Evolutionary conservation across 495 filamentous ascomycete species (phyloP), one percentile per base, ranked within the genome.

Genomic region (Trichoderma asperelloides): DNA sequence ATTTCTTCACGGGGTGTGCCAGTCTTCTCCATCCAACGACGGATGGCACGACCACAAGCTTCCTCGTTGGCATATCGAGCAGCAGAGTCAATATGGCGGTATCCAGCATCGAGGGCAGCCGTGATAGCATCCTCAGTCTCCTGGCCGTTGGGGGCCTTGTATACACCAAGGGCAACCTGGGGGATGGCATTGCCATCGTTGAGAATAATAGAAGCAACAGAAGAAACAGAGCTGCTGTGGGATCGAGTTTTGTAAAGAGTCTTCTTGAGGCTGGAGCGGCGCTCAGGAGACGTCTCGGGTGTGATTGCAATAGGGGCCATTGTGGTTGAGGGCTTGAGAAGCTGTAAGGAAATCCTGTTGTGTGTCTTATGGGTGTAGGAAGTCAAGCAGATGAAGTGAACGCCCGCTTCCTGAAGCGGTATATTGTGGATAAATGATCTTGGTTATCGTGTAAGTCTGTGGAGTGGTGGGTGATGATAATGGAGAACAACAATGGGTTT

Each of bases 31-130:
- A 87, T 69, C 68, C 76, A 86, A 1, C 69, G 68, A 11, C 70
- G 71, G 63, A 88, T 86, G 3, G 85, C 81, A n/a, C 71, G 71
- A n/a, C 86, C 86, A 30, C 81, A 80, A 41, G 85, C 82, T n/a
- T 72, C 71, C 69, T 88, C 86, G 64, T 88, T 88, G 65, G 77
- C 75, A 71, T 88, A 88, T 74, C 78, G 78, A 47, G 82, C 77
- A 9, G 86, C 86, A 16, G 82, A 85, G 71, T 88, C 86, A 65
- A 88, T 75, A 0, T 75, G 66, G 1, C 70, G 71, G 63, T 74
- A 74, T 11, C 78, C 68, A 62, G 76, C 77, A 63, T 82, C 75
- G 15, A 85, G 74, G 18, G 85, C 83, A 67, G 33, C 51, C 37
- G 51, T 60, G 25, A 67, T 55, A 33, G 66, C 66, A 30, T 67